Percentiles rank a stretch among this genome's conserved stretches.
phyloP scores from a whole-genome alignment of 192 early-diverging fungal species.

The Backusella mclennaniae region DNA sequence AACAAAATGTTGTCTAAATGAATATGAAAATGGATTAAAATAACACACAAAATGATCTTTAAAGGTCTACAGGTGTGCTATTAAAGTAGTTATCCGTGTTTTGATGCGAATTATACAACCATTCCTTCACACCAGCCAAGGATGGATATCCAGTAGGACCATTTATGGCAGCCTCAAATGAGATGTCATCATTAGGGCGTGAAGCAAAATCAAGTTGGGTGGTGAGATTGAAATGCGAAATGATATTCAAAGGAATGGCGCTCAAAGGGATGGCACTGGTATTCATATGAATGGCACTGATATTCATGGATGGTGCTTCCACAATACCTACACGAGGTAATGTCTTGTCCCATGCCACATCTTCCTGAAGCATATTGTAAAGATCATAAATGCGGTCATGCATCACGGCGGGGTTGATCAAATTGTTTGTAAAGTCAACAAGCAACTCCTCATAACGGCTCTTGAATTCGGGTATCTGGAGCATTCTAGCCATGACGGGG shows the following conservation, averaged over 20 bases:
- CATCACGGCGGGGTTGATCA: background rate
- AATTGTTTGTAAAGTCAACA: background rate
- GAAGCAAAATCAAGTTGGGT: background rate
- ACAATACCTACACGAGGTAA: background rate
- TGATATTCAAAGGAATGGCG: too few species aligned
- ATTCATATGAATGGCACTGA: too few species aligned
- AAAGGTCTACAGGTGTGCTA: background rate
- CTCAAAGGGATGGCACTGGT: too few species aligned
- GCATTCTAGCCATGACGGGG: background rate
- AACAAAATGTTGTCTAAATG: too few species aligned
- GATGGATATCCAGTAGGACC: slow-evolving; percentile 16
- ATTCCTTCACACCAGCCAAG: slow-evolving; percentile 16
- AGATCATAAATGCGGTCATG: background rate
- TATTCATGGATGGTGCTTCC: background rate
- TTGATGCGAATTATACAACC: background rate
- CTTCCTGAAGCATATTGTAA: background rate
- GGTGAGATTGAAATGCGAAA: background rate
- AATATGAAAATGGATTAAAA: background rate
- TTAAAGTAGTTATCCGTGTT: background rate
- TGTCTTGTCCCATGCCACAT: background rate
- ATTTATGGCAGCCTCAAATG: slow-evolving; percentile 17
- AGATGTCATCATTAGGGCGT: background rate
- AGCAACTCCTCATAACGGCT: background rate
- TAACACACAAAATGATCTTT: background rate
- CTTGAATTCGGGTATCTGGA: background rate